A percentile compares a stretch with the other conserved stretches of the same genome.
phyloP scores from a whole-genome alignment of 2,329 filamentous ascomycete genomes.

The Capronia americana region DNA sequence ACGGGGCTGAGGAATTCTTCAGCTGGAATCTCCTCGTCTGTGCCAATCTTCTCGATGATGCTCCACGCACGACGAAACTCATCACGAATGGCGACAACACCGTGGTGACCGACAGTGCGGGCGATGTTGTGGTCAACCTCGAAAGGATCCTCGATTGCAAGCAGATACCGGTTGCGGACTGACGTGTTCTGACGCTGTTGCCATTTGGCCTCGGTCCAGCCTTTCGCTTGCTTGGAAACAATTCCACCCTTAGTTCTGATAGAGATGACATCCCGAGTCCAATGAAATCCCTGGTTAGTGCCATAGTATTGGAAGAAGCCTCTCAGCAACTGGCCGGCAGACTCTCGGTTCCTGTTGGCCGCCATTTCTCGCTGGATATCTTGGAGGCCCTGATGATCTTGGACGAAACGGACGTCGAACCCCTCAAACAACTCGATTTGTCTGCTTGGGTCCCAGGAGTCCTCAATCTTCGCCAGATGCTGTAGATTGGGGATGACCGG shows the following conservation, averaged over 20 bases:
- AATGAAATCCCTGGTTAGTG: conserved; percentile 69
- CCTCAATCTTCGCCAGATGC: conserved; percentile 31
- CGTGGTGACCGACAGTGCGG: conserved; percentile 80
- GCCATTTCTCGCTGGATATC: conserved; percentile 66
- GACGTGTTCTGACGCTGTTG: conserved; percentile 68
- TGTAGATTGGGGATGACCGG: conserved; percentile 81
- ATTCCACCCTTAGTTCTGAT: conserved; percentile 74
- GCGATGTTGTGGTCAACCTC: conserved; percentile 88
- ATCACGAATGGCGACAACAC: conserved; percentile 80
- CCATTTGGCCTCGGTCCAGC: conserved; percentile 79
- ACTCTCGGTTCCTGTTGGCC: conserved; percentile 66
- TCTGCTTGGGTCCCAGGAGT: conserved; percentile 54
- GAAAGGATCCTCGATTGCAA: conserved; percentile 92
- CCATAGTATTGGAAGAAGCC: conserved; percentile 89
- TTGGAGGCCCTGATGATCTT: conserved; percentile 72
- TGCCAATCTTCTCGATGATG: conserved; percentile 52
- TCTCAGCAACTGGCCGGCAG: conserved; percentile 72
- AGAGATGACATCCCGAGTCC: conserved; percentile 80
- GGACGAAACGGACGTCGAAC: conserved; percentile 77
- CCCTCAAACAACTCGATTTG: conserved; percentile 62
- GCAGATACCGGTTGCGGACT: conserved; percentile 78
- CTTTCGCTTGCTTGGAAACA: conserved; percentile 75
- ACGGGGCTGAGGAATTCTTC: conserved; percentile 42
- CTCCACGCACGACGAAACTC: conserved; percentile 82
- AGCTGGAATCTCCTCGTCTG: conserved; percentile 40